A percentile compares a stretch with the other conserved stretches of the same genome.
These are phyloP conservation scores for Aspergillus avenaceus DNA, from an alignment of 495 filamentous ascomycete species.

Conservation along the genomic window DNA sequence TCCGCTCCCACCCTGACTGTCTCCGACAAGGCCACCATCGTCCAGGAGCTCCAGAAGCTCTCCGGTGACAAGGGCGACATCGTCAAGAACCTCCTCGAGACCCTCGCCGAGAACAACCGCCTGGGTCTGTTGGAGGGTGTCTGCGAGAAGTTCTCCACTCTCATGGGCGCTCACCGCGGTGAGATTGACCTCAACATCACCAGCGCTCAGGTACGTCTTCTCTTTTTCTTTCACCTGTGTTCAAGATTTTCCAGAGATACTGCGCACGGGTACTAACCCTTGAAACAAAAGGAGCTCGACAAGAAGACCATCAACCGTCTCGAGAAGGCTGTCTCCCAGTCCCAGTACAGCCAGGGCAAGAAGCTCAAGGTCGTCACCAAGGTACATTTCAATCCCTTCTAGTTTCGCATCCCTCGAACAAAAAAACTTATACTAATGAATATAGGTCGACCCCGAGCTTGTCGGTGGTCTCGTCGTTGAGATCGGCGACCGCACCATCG, in stretches of 20 bases:
- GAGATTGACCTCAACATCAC: slow-evolving; percentile 91
- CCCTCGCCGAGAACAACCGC: slow-evolving; percentile 94
- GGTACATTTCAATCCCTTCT: slow-evolving; percentile 41
- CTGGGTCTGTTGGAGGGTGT: slow-evolving; percentile 76
- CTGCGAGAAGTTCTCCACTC: slow-evolving; percentile 76
- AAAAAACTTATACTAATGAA: background rate
- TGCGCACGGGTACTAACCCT: background rate
- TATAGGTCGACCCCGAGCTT: slow-evolving; percentile 87
- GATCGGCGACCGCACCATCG: slow-evolving; percentile 95
- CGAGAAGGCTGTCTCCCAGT: slow-evolving; percentile 85
- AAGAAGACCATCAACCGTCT: slow-evolving; percentile 77
- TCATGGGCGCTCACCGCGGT: slow-evolving; percentile 85
- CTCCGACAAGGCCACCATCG: slow-evolving; percentile 76
- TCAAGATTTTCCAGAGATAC: background rate
- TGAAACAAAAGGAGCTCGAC: slow-evolving; percentile 69
- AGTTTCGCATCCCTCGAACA: background rate
- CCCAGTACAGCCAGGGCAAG: slow-evolving; percentile 84
- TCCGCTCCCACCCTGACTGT: slow-evolving; percentile 70
- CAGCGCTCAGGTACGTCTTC: slow-evolving; percentile 70
- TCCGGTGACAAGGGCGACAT: slow-evolving; percentile 71
- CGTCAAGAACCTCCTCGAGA: slow-evolving; percentile 87
- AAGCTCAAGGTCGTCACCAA: slow-evolving; percentile 95
- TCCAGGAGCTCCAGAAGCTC: slow-evolving; percentile 79
- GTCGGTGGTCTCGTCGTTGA: slow-evolving; percentile 92
- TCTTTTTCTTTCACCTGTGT: slow-evolving; percentile 10